phyloP scores from a whole-genome alignment of 2,329 filamentous ascomycete species.

The Penicillium sp. region DNA sequence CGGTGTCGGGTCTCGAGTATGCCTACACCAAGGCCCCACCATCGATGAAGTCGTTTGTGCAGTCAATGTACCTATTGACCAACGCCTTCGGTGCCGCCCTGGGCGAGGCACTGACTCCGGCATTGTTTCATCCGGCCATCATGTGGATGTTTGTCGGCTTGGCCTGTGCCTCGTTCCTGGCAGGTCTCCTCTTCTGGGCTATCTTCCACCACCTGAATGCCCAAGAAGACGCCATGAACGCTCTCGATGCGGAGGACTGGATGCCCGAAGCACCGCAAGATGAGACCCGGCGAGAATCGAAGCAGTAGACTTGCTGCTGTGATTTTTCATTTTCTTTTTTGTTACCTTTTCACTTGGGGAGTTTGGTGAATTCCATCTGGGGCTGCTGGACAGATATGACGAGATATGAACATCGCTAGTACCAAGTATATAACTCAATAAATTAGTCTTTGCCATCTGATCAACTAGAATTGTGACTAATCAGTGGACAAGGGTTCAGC shows the following conservation, averaged over 20 bases:
- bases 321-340: no score
- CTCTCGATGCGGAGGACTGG: constrained; percentile 39
- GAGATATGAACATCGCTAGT: constrained; percentile 13
- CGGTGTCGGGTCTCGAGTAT: constrained; percentile 65
- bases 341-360: no score
- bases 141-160: constrained; percentile 61
- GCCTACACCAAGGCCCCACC: constrained; percentile 67
- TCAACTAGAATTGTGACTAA: no score
- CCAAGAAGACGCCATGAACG: constrained; percentile 48
- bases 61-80: constrained; percentile 54
- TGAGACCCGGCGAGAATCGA: constrained; percentile 12
- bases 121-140: constrained; percentile 58
- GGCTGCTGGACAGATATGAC: constrained; percentile 20
- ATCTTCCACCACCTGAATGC: constrained; percentile 47
- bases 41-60: constrained; percentile 60
- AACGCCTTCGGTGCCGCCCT: constrained; percentile 55
- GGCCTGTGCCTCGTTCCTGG: constrained; percentile 45
- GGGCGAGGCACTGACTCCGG: constrained; percentile 56
- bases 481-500: no score
- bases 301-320: constrained; percentile 10
- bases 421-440: constrained; percentile 1
- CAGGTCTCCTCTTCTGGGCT: constrained; percentile 51
- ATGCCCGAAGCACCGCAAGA: constrained; percentile 17
- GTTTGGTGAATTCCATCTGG: constrained; percentile 9
- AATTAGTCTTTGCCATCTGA: neutral